phyloP scores from a whole-genome alignment of 2,329 filamentous ascomycete genomes.

The Claviceps sp. region DNA sequence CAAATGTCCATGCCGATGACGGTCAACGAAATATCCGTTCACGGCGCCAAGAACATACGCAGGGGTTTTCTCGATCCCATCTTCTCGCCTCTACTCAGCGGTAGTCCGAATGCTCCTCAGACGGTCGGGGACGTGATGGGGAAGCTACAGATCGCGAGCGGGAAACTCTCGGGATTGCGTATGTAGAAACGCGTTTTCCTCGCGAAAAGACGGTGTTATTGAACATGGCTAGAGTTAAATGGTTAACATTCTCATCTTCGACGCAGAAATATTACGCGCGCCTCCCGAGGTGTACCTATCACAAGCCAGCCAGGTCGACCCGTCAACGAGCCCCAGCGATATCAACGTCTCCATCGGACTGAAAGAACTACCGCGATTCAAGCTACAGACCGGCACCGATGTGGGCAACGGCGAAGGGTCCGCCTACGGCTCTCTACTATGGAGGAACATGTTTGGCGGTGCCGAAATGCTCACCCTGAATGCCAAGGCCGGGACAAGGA shows the following conservation, averaged over 20 bases:
- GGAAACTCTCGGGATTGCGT: conserved; percentile 74
- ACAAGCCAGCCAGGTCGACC: conserved; percentile 53
- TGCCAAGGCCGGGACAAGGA: conserved; percentile 78
- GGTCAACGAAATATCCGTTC: conserved; percentile 71
- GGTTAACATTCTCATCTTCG: conserved; percentile 8
- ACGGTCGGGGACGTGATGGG: conserved; percentile 69
- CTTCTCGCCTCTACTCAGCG: conserved; percentile 63
- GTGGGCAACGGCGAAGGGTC: conserved; percentile 89
- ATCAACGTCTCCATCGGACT: conserved; percentile 74
- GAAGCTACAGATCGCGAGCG: conserved; percentile 55
- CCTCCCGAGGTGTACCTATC: conserved; percentile 75
- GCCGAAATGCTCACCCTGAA: conserved; percentile 82
- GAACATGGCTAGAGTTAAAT: conserved; percentile 7
- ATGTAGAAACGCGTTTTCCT: conserved; percentile 15
- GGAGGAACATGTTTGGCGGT: conserved; percentile 88
- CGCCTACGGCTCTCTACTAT: conserved; percentile 74
- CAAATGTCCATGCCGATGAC: conserved; percentile 82
- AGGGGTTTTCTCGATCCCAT: conserved; percentile 70
- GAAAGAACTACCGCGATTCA: conserved; percentile 68
- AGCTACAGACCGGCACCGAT: conserved; percentile 89
- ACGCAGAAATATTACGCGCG: conserved; percentile 70
- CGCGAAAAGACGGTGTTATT: too few species aligned
- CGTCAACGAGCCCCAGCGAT: conserved; percentile 60
- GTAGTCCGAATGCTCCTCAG: conserved; percentile 51
- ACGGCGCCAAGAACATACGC: conserved; percentile 75